Percentiles rank a stretch among this genome's conserved stretches.
Evolutionary conservation across 2,329 filamentous ascomycete species (phyloP).

Genomic region (Sporothrix mexicana): DNA sequence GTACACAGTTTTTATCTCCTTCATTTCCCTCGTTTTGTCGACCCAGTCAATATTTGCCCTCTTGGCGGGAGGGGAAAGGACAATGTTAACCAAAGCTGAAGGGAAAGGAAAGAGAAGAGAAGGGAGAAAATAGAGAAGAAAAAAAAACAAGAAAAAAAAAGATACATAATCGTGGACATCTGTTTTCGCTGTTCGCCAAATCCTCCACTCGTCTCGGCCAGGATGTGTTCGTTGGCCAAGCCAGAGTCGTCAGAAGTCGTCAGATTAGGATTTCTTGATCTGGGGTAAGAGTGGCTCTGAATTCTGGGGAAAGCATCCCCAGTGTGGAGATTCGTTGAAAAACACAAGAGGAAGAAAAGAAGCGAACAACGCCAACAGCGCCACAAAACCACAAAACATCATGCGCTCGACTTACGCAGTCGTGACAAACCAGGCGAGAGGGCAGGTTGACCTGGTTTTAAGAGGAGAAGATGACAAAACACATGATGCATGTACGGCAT

Average conservation of each 20-base stretch:
- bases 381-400: background rate
- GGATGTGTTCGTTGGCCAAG: background rate
- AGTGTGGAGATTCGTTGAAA: background rate
- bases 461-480: background rate
- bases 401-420: background rate
- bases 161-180: background rate
- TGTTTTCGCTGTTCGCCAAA: background rate
- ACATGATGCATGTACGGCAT: constrained; percentile 5
- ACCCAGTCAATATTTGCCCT: background rate
- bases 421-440: background rate
- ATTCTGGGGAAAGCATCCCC: constrained; percentile 7
- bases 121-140: background rate
- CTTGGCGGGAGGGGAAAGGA: constrained; percentile 5
- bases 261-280: background rate
- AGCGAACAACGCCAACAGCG: background rate
- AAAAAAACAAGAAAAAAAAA: background rate
- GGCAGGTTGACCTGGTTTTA: background rate
- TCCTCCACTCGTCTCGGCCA: background rate
- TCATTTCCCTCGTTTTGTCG: background rate
- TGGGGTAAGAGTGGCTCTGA: background rate
- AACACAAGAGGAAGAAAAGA: background rate
- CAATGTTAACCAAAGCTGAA: too few relatives aligned
- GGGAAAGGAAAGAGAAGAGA: too few relatives aligned
- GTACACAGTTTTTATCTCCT: too few relatives aligned
- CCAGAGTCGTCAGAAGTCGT: too few relatives aligned